phyloP scores from a whole-genome alignment of 106 monocot species.

The Posidonia australis region DNA sequence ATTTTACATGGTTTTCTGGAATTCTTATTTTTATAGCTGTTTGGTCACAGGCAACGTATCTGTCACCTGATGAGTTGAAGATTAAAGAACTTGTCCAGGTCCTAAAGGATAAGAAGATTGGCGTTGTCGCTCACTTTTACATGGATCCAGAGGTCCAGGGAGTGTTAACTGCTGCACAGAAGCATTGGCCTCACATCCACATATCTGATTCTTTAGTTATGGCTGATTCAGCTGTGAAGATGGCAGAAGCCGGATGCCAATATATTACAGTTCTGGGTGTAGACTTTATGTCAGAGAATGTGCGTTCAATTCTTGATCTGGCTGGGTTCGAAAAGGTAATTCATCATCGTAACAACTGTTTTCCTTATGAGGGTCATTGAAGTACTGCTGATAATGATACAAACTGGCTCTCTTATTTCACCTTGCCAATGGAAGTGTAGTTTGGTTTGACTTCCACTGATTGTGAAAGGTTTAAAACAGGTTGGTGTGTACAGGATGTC shows the following conservation, averaged over 20 bases:
- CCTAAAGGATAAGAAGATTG: conserved; percentile 86
- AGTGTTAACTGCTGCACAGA: conserved; percentile 86
- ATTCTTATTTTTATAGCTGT: conserved; percentile 15
- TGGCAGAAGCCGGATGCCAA: conserved; percentile 94
- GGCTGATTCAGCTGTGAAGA: conserved; percentile 91
- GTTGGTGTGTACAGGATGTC: conserved; percentile 97
- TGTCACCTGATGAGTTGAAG: conserved; percentile 66
- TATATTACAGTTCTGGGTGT: conserved; percentile 89
- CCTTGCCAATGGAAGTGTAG: neutral
- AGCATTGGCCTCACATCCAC: conserved; percentile 83
- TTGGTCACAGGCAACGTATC: conserved; percentile 70
- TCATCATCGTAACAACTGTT: neutral
- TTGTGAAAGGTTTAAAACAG: conserved; percentile 25
- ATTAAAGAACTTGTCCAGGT: conserved; percentile 63
- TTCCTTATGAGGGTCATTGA: neutral
- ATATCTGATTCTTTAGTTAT: conserved; percentile 98
- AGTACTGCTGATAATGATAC: neutral
- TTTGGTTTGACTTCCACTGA: neutral
- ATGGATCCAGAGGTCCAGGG: conserved; percentile 99
- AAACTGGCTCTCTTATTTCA: neutral
- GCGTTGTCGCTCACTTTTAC: conserved; percentile 95
- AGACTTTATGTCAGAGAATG: conserved; percentile 99
- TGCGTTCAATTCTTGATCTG: conserved; percentile 94
- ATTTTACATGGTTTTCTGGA: neutral
- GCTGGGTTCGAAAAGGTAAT: conserved; percentile 87